Percentiles rank a stretch among this genome's conserved stretches.
These are phyloP conservation scores for Fusarium pilosicola DNA, from an alignment of 2,329 filamentous ascomycete species.

Conservation along the genomic window DNA sequence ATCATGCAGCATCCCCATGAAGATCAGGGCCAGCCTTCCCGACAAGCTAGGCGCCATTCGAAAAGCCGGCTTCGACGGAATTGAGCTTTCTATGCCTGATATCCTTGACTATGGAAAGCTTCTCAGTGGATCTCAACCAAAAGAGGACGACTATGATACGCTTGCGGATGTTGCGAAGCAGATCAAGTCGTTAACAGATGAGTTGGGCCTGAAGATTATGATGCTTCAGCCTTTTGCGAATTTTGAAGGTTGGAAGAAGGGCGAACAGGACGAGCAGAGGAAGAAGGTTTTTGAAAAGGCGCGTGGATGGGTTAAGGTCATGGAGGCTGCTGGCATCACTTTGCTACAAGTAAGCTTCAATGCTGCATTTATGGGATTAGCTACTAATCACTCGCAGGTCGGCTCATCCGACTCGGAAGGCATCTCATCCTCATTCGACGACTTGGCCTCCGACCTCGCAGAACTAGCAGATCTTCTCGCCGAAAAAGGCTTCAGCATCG, in stretches of 20 bases:
- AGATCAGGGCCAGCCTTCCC: constrained; percentile 61
- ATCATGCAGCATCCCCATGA: constrained; percentile 64
- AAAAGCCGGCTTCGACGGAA: constrained; percentile 71
- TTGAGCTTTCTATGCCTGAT: constrained; percentile 81
- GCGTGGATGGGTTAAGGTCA: constrained; percentile 74
- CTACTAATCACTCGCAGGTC: neutral
- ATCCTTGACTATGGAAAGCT: constrained; percentile 69
- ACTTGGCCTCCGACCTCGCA: constrained; percentile 69
- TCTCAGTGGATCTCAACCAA: constrained; percentile 61
- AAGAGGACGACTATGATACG: constrained; percentile 66
- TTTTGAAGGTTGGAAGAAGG: constrained; percentile 77
- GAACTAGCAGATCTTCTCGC: constrained; percentile 72
- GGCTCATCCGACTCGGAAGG: constrained; percentile 70
- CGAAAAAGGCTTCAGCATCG: constrained; percentile 66
- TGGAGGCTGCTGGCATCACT: constrained; percentile 75
- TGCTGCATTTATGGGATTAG: accelerated
- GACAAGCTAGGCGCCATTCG: constrained; percentile 71
- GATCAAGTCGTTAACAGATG: constrained; percentile 64
- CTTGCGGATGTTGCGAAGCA: constrained; percentile 64
- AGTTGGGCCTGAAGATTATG: constrained; percentile 68
- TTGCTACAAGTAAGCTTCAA: constrained; percentile 68
- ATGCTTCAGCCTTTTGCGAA: constrained; percentile 81
- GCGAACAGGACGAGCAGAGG: constrained; percentile 59
- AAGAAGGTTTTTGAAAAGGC: constrained; percentile 71
- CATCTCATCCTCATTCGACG: constrained; percentile 60